A percentile compares a stretch with the other conserved stretches of the same genome.
These are phyloP conservation scores for Isabelozyma heimii DNA, from an alignment of 805 yeast genomes.

Conservation along the genomic window DNA sequence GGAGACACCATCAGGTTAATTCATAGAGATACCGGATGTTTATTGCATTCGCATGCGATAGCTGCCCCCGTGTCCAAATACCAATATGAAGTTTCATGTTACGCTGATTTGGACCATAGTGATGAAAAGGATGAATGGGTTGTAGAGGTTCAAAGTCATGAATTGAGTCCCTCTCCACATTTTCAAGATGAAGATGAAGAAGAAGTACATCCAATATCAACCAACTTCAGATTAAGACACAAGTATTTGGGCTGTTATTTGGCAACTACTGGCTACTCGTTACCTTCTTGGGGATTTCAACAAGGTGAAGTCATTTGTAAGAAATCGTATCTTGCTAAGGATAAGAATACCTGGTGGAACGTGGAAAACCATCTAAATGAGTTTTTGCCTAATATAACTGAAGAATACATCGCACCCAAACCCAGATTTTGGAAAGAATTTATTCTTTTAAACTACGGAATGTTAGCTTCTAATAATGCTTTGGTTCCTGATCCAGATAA, in stretches of 20 bases:
- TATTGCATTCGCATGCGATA: constrained; percentile 79
- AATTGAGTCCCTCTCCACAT: constrained; percentile 36
- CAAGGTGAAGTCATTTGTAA: constrained; percentile 81
- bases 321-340: constrained; percentile 46
- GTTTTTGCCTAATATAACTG: constrained; percentile 32
- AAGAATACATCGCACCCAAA: constrained; percentile 34
- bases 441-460: constrained; percentile 70
- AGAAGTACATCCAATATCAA: constrained; percentile 70
- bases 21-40: constrained; percentile 69
- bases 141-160: constrained; percentile 73
- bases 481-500: constrained; percentile 76
- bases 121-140: constrained; percentile 90
- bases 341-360: constrained; percentile 79
- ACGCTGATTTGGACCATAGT: constrained; percentile 68
- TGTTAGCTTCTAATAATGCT: constrained; percentile 87
- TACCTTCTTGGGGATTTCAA: constrained; percentile 83
- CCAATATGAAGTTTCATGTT: constrained; percentile 83
- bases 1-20: constrained; percentile 69
- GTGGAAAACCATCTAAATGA: constrained; percentile 65
- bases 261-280: constrained; percentile 65
- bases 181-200: constrained; percentile 45
- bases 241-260: constrained; percentile 68
- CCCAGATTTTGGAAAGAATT: constrained; percentile 69
- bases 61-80: constrained; percentile 68
- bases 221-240: constrained; percentile 67